phyloP scores from a whole-genome alignment of 2,329 filamentous ascomycete species.

The Pseudopyrenochaeta lycopersici region DNA sequence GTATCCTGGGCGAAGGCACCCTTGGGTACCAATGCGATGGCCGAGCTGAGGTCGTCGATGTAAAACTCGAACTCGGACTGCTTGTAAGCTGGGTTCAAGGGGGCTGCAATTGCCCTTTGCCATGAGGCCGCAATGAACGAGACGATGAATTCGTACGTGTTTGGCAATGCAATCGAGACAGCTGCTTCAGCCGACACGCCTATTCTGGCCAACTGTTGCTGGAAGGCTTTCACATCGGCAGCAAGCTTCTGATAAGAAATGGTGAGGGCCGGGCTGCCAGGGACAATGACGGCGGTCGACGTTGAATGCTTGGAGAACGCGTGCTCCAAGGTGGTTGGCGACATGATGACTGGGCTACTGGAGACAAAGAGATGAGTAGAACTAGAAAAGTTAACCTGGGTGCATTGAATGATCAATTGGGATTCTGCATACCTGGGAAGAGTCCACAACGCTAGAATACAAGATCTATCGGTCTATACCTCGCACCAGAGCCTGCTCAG shows the following conservation, averaged over 20 bases:
- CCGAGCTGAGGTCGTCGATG: conserved; percentile 85
- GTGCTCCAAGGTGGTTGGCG: conserved; percentile 66
- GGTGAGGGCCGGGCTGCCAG: conserved; percentile 70
- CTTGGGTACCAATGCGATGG: conserved; percentile 77
- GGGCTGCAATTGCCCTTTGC: conserved; percentile 84
- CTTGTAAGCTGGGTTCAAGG: conserved; percentile 89
- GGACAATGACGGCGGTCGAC: conserved; percentile 75
- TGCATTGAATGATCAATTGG: neutral
- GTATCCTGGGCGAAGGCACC: conserved; percentile 73
- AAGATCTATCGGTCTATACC: conserved; percentile 8
- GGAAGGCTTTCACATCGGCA: conserved; percentile 74
- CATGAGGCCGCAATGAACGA: conserved; percentile 86
- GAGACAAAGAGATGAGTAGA: conserved; percentile 18
- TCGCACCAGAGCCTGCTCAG: conserved; percentile 29
- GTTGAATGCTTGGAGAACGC: conserved; percentile 63
- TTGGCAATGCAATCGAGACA: conserved; percentile 83
- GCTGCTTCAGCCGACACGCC: conserved; percentile 74
- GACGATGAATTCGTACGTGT: conserved; percentile 88
- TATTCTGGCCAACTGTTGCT: conserved; percentile 77
- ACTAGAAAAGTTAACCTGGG: conserved; percentile 10
- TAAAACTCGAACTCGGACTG: conserved; percentile 93
- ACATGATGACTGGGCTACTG: conserved; percentile 49
- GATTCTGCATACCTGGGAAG: neutral
- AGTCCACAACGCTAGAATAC: conserved; percentile 15
- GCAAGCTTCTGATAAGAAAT: conserved; percentile 75